Percentiles rank a stretch among this genome's conserved stretches.
Conservation (phyloP, 2,329 filamentous ascomycete species). For the Monosporascus ibericus region DNA sequence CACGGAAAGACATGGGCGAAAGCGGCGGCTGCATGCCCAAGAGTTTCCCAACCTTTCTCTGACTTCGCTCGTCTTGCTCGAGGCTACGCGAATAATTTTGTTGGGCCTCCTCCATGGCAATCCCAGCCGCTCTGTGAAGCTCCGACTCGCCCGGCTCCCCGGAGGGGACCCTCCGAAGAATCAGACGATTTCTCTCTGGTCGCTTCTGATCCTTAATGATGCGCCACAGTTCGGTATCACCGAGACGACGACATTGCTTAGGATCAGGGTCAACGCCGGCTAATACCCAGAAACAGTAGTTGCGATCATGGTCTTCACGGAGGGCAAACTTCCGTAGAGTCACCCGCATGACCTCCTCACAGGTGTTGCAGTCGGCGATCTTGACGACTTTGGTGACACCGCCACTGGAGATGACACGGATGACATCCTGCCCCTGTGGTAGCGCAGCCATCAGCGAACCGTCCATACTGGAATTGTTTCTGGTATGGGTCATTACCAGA, state of each 20-base stretch:
- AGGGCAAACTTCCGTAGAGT: slow-evolving; percentile 84
- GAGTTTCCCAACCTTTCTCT: slow-evolving; percentile 82
- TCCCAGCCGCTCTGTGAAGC: slow-evolving; percentile 78
- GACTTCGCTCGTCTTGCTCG: slow-evolving; percentile 67
- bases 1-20: slow-evolving; percentile 69
- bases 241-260: slow-evolving; percentile 71
- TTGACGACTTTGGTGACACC: slow-evolving; percentile 92
- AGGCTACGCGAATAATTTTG: slow-evolving; percentile 62
- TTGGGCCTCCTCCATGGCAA: slow-evolving; percentile 81
- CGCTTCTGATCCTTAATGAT: slow-evolving; percentile 83
- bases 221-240: slow-evolving; percentile 82
- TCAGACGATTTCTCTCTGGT: slow-evolving; percentile 83
- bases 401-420: slow-evolving; percentile 86
- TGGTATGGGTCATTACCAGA: slow-evolving; percentile 62
- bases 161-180: slow-evolving; percentile 85
- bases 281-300: slow-evolving; percentile 95
- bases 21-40: slow-evolving; percentile 78
- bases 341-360: slow-evolving; percentile 86
- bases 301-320: slow-evolving; percentile 84
- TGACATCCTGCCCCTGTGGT: slow-evolving; percentile 80
- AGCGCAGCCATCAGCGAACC: slow-evolving; percentile 79
- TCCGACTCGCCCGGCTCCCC: slow-evolving; percentile 86
- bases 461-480: slow-evolving; percentile 79
- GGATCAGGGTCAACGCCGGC: slow-evolving; percentile 80
- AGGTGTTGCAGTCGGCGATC: slow-evolving; percentile 83